phyloP scores from a whole-genome alignment of 768 basidiomycete genomes.

The Kwoniella botswanensis region DNA sequence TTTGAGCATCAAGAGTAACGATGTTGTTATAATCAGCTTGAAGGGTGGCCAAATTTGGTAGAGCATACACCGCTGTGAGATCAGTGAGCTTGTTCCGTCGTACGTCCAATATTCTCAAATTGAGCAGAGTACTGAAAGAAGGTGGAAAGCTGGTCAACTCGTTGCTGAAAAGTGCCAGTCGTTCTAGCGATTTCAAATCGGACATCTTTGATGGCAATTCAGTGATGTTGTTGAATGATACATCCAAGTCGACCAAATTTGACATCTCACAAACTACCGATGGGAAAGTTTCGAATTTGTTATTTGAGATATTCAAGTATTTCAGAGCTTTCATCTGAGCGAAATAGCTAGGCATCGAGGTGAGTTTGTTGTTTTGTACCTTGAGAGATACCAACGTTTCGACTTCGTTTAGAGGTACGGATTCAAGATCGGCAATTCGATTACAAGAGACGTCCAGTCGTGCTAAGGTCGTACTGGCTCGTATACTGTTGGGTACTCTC shows the following conservation, averaged over 20 bases:
- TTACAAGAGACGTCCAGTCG: conserved; percentile 90
- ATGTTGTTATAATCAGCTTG: conserved; percentile 82
- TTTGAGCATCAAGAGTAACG: conserved; percentile 76
- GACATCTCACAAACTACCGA: conserved; percentile 73
- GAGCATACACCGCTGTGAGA: conserved; percentile 68
- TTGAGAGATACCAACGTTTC: conserved; percentile 70
- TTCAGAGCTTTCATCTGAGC: conserved; percentile 72
- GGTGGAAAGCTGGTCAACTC: conserved; percentile 73
- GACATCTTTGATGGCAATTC: conserved; percentile 82
- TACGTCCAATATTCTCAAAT: conserved; percentile 76
- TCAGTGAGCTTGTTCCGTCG: conserved; percentile 82
- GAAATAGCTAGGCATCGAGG: conserved; percentile 83
- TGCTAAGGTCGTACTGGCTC: conserved; percentile 72
- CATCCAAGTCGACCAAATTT: conserved; percentile 80
- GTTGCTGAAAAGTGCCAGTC: conserved; percentile 84
- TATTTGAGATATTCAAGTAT: conserved; percentile 91
- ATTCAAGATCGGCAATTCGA: conserved; percentile 84
- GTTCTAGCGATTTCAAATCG: conserved; percentile 69
- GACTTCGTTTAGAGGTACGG: conserved; percentile 79
- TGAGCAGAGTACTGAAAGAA: conserved; percentile 65
- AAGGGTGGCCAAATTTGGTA: conserved; percentile 72
- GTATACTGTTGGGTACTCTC: conserved; percentile 82
- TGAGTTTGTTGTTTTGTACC: conserved; percentile 89
- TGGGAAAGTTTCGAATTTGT: conserved; percentile 82
- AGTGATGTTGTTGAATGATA: conserved; percentile 90